Base-by-base conservation (phyloP, 768 basidiomycete species). In the Leccinum subtestaceum region DNA sequence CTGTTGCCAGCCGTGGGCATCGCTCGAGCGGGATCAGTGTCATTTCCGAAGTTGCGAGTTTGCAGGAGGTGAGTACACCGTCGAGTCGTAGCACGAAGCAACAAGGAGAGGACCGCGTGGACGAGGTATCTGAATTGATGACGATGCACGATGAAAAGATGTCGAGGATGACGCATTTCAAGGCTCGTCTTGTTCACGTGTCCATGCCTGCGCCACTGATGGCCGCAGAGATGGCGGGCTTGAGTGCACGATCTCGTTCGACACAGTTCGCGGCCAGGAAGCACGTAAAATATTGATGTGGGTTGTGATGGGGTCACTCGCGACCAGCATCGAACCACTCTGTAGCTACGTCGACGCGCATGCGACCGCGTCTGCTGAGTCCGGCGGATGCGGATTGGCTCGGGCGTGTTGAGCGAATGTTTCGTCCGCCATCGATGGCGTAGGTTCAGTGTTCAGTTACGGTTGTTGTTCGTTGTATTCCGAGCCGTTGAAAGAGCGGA, bases 31-130 rank as follows among this genome's bases (percentile, higher is more conserved):
- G 81, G 4, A 75, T 87, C 64, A 83, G 81, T 63, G 77, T 73
- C 5, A 87, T 87, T 63, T 77, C 75, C 17, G 84, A 86, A 63
- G 83, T 81, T 11, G 70, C 70, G 38, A 85, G 81, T 58, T 58
- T 71, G 5, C 73, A 75, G 34, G 72, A 72, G 36, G 23, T 57
- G 1, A 57, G 68, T n/a, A 66, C 64, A 17, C 57, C 61, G 0
- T 62, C 62, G 19, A 67, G 63, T 47, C 55, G 9, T 8, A 60
- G 63, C 31, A 67, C 72, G 23, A 80, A 76, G 61, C 77, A 78
- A 19, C 67, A 65, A 36, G 65, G 59, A n/a, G 76, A 77, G 49
- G 76, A 77, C 36, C 59, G 65, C 43, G 67, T 67, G 67, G 72
- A 74, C 53, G 75, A 76, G 60, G 75, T 75, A 62, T 21, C 69